Percentiles rank a stretch among this genome's conserved stretches.
phyloP scores from a whole-genome alignment of 805 yeast species.

The Hanseniaspora meyeri region DNA sequence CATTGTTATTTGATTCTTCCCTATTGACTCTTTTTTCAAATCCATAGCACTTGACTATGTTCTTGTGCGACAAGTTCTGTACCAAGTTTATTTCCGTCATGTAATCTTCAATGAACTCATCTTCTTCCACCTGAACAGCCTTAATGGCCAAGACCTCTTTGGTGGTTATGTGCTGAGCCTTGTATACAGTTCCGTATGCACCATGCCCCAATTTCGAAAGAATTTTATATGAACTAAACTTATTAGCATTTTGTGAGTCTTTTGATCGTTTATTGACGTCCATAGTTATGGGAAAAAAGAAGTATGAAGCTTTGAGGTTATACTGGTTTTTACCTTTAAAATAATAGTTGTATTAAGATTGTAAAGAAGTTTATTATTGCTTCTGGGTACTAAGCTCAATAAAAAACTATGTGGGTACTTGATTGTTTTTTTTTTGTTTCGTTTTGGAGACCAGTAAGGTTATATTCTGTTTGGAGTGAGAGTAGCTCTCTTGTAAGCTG shows the following conservation, averaged over 20 bases:
- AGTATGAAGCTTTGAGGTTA: background rate
- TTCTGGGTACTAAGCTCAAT: too few species aligned
- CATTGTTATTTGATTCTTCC: background rate
- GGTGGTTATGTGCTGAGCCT: constrained; percentile 55
- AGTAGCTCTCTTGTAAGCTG: too few species aligned
- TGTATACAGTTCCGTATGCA: constrained; percentile 79
- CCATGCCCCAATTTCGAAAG: constrained; percentile 71
- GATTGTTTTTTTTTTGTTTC: too few species aligned
- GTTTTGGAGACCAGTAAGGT: too few species aligned
- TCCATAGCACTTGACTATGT: constrained; percentile 86
- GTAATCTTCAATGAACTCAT: constrained; percentile 47
- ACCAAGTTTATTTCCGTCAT: constrained; percentile 60
- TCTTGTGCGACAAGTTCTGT: constrained; percentile 68
- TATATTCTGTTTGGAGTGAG: too few species aligned
- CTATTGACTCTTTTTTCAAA: constrained; percentile 54
- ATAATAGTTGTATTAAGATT: too few species aligned
- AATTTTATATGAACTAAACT: constrained; percentile 33
- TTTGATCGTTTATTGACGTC: background rate
- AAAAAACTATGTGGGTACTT: too few species aligned
- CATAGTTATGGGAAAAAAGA: background rate
- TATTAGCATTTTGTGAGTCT: background rate
- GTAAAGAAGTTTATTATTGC: background rate
- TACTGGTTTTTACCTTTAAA: background rate
- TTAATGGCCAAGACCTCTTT: constrained; percentile 67
- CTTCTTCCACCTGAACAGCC: constrained; percentile 57